Percentiles rank a stretch among this genome's conserved stretches.
Conservation (phyloP, 164 flowering plant species). For the Warburgia ugandensis region DNA sequence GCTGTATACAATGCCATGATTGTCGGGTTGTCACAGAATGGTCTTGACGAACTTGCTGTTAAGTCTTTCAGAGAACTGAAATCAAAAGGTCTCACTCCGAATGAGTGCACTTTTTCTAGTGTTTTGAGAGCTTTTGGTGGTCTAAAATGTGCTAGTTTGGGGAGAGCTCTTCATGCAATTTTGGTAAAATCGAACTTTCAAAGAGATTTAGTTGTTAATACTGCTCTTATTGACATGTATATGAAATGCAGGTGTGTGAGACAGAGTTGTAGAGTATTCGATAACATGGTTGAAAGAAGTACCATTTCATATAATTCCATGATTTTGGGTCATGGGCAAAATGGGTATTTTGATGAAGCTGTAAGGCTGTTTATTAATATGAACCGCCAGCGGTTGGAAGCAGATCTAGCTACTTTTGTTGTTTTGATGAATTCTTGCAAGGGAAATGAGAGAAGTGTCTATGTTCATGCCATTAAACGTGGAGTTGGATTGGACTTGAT, state of each 20-base stretch:
- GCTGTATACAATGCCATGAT: slow-evolving; percentile 67
- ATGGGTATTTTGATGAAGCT: slow-evolving; percentile 44
- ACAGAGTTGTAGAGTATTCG: slow-evolving; percentile 47
- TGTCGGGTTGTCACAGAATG: slow-evolving; percentile 19
- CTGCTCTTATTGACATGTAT: slow-evolving; percentile 23
- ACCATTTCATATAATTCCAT: slow-evolving; percentile 79
- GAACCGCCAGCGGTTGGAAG: slow-evolving; percentile 17
- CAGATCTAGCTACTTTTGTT: slow-evolving; percentile 22
- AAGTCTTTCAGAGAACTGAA: slow-evolving; percentile 13
- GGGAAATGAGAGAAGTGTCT: slow-evolving; percentile 14
- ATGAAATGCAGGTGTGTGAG: slow-evolving; percentile 29
- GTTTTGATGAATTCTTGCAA: slow-evolving; percentile 15
- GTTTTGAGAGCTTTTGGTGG: slow-evolving; percentile 23
- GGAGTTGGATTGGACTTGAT: slow-evolving; percentile 15
- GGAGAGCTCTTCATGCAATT: slow-evolving; percentile 21
- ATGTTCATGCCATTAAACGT: slow-evolving; percentile 19
- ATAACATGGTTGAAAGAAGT: slow-evolving; percentile 41
- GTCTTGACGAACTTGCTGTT: slow-evolving; percentile 11
- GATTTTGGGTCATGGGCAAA: slow-evolving; percentile 79
- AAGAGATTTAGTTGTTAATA: slow-evolving; percentile 16
- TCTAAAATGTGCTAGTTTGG: slow-evolving; percentile 12
- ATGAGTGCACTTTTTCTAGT: slow-evolving; percentile 19
- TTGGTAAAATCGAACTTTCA: slow-evolving; percentile 16
- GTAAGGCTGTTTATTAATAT: slow-evolving; percentile 50
- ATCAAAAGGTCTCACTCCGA: slow-evolving; percentile 12